Evolutionary conservation across 1,284 basidiomycete genomes (phyloP).

Genomic region (Ganoderma multipileum): DNA sequence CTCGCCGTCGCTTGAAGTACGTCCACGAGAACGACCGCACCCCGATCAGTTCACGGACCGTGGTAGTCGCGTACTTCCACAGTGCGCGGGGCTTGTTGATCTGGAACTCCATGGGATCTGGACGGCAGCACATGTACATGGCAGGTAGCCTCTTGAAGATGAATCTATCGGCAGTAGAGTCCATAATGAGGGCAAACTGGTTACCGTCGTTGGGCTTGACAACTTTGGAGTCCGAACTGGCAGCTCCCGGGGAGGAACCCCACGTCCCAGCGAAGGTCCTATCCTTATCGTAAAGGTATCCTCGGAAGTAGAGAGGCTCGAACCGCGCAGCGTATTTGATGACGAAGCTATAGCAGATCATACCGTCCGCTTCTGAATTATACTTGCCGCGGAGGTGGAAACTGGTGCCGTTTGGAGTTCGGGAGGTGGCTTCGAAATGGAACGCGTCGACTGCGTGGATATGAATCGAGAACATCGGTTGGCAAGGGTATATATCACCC

Average conservation of each 20-base stretch:
- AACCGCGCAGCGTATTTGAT: constrained; percentile 17
- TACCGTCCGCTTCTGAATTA: constrained; percentile 5
- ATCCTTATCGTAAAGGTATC: constrained; percentile 19
- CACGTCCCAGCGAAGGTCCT: constrained; percentile 20
- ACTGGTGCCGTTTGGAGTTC: constrained; percentile 13
- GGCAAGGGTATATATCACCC: constrained; percentile 17
- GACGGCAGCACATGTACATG: constrained; percentile 19
- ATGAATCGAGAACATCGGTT: constrained; percentile 17
- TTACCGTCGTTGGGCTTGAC: constrained; percentile 6
- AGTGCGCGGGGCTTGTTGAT: constrained; percentile 16
- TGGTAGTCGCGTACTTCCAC: constrained; percentile 27
- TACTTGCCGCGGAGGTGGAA: constrained; percentile 9
- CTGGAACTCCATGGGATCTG: constrained; percentile 18
- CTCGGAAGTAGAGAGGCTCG: constrained; percentile 18
- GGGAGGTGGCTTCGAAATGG: constrained; percentile 13
- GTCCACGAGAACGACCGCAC: constrained; percentile 12
- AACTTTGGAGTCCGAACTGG: background rate
- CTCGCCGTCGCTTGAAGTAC: constrained; percentile 16
- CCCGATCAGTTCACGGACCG: constrained; percentile 13
- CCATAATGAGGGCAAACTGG: constrained; percentile 4
- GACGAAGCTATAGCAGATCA: constrained; percentile 3
- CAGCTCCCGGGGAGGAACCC: background rate
- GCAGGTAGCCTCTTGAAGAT: constrained; percentile 19
- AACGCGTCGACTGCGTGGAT: constrained; percentile 10
- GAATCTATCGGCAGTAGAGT: constrained; percentile 9